Conservation (phyloP, 1,284 basidiomycete species). For the Stereum hirsutum region DNA sequence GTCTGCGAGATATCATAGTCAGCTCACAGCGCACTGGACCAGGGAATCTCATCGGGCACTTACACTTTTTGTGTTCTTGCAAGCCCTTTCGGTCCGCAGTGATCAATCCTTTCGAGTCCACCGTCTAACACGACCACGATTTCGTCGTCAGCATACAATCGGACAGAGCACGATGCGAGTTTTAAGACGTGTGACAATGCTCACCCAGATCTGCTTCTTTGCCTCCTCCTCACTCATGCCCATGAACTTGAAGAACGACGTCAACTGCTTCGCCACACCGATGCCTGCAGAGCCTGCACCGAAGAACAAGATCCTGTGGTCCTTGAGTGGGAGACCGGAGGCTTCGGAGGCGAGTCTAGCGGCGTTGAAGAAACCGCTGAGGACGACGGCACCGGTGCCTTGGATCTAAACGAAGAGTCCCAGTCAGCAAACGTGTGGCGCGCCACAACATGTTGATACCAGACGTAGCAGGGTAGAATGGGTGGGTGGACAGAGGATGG, state of each 20-base stretch:
- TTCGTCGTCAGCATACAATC: neutral
- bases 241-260: constrained; percentile 63
- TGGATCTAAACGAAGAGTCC: constrained; percentile 33
- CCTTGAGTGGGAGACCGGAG: constrained; percentile 49
- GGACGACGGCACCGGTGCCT: constrained; percentile 67
- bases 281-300: constrained; percentile 74
- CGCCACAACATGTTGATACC: too few species aligned
- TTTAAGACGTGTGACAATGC: constrained; percentile 10
- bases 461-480: too few species aligned
- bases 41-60: constrained; percentile 7
- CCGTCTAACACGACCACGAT: constrained; percentile 29
- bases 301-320: constrained; percentile 77
- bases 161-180: constrained; percentile 6
- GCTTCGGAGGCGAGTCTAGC: constrained; percentile 57
- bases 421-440: neutral
- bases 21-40: neutral
- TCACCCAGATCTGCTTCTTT: constrained; percentile 57
- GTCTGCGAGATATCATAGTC: constrained; percentile 25
- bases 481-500: too few species aligned
- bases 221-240: constrained; percentile 65
- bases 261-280: constrained; percentile 72
- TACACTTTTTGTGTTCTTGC: constrained; percentile 68
- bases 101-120: constrained; percentile 73
- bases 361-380: constrained; percentile 75
- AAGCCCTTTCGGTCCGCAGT: constrained; percentile 56